Evolutionary conservation across 331 rosid species (phyloP), one percentile per base, ranked within the genome.

Genomic region (Malus hybrid): DNA sequence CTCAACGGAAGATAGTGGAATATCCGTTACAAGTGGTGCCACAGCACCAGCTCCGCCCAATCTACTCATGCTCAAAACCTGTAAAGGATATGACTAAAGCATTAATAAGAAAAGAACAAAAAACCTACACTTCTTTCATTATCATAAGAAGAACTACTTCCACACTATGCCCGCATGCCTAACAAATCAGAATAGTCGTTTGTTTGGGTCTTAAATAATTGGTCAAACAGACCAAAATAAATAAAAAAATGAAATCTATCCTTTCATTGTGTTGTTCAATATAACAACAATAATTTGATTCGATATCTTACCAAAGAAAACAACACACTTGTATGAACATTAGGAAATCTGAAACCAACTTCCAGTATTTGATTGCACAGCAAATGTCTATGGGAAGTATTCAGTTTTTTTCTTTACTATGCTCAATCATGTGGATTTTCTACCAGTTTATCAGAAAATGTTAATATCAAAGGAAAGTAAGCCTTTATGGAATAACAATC

Each of bases 61-160:
- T 87, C 98, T 86, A 79, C 98, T 93, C 97, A 93, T 90, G 92
- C 98, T 93, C 86, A 93, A 84, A 83, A 93, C 98, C 98, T 93
- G 86, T 74, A 83, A 78, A 79, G 80, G 67, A 82, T 67, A 79
- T 68, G 65, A 79, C 67, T 69, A 46, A 67, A 62, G 71, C 22
- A 74, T 75, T 18, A 54, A 72, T 55, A 70, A 61, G 48, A 70
- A 71, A 57, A 34, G 71, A 56, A 69, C 19, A 52, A n/a, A 36
- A 42, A 50, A 33, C 33, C 13, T 33, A 48, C 72, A 13, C 57
- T 34, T 81, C 71, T 68, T 52, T 76, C 70, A 71, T 71, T 62
- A 65, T 42, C 48, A 42, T 28, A 39, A 56, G n/a, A 66, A 71
- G 79, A 71, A 68, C 20, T 36, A n/a, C 70, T 24, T 68, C 48